Evolutionary conservation across 1,284 basidiomycete genomes (phyloP).

Genomic region (Boletus sp.): DNA sequence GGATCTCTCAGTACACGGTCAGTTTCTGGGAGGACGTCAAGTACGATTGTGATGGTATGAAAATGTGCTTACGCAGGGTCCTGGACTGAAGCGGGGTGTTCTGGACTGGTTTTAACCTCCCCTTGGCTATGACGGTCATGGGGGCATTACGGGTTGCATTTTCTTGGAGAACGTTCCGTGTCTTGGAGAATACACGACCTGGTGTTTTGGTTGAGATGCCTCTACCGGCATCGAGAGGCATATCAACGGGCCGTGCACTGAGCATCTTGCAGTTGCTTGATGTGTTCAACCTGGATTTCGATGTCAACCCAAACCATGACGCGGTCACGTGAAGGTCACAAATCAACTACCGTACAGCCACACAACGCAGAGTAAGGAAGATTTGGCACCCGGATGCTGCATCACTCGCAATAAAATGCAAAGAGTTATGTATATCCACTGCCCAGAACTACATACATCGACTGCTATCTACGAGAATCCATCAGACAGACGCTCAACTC

Average conservation of each 20-base stretch:
- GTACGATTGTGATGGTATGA: background rate
- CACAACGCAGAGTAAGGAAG: too few species aligned
- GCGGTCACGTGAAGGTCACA: conserved; percentile 26
- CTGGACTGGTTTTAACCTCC: conserved; percentile 35
- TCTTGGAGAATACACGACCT: conserved; percentile 39
- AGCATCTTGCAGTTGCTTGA: conserved; percentile 21
- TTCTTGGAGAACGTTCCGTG: conserved; percentile 45
- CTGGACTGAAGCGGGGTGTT: conserved; percentile 38
- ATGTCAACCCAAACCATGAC: conserved; percentile 24
- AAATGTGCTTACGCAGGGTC: conserved; percentile 33
- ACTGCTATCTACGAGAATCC: conserved; percentile 34
- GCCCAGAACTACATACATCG: too few species aligned
- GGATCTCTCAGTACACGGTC: conserved; percentile 22
- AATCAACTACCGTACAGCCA: conserved; percentile 10
- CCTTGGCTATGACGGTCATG: conserved; percentile 44
- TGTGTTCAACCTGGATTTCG: conserved; percentile 1
- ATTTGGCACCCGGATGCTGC: too few species aligned
- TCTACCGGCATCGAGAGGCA: conserved; percentile 44
- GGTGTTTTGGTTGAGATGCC: conserved; percentile 41
- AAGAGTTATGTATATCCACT: too few species aligned
- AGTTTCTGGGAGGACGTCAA: conserved; percentile 24
- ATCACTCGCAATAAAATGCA: conserved; percentile 7
- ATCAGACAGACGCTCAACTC: conserved; percentile 75
- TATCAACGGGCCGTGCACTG: conserved; percentile 21
- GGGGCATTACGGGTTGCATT: conserved; percentile 43